These are phyloP conservation scores for Solanum clarkiae DNA, from an alignment of 257 asterid species.

Conservation along the genomic window DNA sequence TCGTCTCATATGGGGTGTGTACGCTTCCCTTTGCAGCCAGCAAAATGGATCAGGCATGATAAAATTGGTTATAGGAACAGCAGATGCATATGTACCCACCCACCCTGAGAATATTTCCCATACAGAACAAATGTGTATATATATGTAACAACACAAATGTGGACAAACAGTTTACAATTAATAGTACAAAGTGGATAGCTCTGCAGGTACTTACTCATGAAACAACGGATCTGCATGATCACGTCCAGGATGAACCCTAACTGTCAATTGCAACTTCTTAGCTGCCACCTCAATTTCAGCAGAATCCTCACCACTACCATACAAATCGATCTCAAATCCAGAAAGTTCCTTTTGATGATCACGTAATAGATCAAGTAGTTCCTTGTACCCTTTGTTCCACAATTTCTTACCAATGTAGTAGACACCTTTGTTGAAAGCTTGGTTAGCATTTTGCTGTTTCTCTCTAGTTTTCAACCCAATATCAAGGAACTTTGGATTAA, in stretches of 20 bases:
- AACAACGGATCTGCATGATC: constrained; percentile 90
- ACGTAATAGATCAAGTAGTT: constrained; percentile 61
- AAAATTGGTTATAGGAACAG: not conserved
- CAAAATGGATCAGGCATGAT: not conserved
- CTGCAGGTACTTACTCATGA: constrained; percentile 61
- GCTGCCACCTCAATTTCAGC: constrained; percentile 62
- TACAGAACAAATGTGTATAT: not conserved
- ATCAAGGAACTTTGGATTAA: constrained; percentile 83
- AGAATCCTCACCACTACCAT: constrained; percentile 95
- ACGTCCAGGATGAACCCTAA: constrained; percentile 79
- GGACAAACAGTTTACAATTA: not conserved
- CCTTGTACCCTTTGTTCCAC: constrained; percentile 97
- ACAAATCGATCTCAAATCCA: constrained; percentile 72
- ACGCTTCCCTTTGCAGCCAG: not conserved
- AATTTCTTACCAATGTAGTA: constrained; percentile 95
- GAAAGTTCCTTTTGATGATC: constrained; percentile 70
- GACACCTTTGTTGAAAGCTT: constrained; percentile 69
- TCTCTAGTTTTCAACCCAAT: constrained; percentile 65
- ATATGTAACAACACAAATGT: not conserved
- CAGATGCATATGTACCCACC: not conserved
- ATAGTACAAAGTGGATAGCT: not conserved
- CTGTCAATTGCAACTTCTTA: constrained; percentile 43
- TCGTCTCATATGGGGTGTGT: not conserved
- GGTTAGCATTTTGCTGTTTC: constrained; percentile 37
- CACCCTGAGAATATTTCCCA: not conserved